Base-by-base conservation (phyloP, 1,284 basidiomycete species). In the Heliocybe sulcata region DNA sequence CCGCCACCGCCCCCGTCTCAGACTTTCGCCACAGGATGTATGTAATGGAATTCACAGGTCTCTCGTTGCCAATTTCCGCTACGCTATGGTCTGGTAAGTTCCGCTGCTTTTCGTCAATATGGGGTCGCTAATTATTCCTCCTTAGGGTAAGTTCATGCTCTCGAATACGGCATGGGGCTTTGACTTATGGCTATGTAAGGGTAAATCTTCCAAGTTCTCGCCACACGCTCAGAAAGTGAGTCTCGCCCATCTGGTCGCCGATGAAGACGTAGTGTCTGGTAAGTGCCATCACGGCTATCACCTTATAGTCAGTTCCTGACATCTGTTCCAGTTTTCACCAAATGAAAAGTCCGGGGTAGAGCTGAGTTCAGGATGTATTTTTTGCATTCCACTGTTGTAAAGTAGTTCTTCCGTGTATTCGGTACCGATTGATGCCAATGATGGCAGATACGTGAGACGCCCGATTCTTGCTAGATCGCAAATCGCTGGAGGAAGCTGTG, bases 251-350 rank as follows among this genome's bases (percentile, higher is more conserved):
- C 79, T 83, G 54, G 90, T 98, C 19, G 86, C 89, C 64, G 93
- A 97, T 64, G 95, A 98, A 69, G 96, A 98, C 68, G 94, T 97
- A 14, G 90, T 94, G 55, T 92, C 90, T 33, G 89, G 92, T 94
- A 64, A 69, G 91, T 81, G 49, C 53, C 12, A 20, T 42, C 38
- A 33, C 10, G 51, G 35, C 26, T 10, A 38, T 27, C 45, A 58
- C 49, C 49, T 45, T 26, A 31, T 22, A 31, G 55, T 27, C 19
- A 35, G 23, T 23, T 29, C 10, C 35, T 27, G 45, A 45, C 29
- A 27, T 42, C 22, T 26, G 38, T 10, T 19, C 49, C 61, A 71
- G 71, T 72, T 54, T 72, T 72, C 60, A 72, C 71, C 35, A 72
- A 72, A 58, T 72, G 62, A 62, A n/a, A 16, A n/a, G 16, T n/a